phyloP scores from a whole-genome alignment of 768 basidiomycete species.

The Rhodosporidiobolus odoratus region DNA sequence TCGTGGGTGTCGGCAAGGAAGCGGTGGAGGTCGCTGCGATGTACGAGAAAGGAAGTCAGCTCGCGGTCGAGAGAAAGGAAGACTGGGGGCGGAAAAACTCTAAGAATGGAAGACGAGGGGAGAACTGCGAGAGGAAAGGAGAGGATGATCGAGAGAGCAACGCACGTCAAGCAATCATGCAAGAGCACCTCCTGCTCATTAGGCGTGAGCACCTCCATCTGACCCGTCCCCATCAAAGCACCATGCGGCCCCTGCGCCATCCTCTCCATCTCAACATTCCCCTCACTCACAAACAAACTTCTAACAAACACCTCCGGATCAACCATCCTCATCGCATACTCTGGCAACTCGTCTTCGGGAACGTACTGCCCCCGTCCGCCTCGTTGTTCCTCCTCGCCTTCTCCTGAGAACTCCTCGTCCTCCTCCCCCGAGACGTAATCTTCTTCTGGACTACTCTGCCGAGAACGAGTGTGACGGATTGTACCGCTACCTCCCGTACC shows the following conservation, averaged over 20 bases:
- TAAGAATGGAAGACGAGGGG: no score
- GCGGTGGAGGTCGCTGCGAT: conserved; percentile 37
- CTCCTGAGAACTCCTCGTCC: no score
- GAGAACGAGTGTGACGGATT: conserved; percentile 7
- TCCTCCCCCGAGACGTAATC: not conserved
- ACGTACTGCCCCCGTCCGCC: not conserved
- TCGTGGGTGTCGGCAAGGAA: conserved; percentile 42
- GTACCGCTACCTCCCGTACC: not conserved
- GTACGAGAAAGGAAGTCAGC: not conserved
- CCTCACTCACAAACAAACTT: conserved; percentile 26
- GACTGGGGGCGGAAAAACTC: not conserved
- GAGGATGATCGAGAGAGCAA: not conserved
- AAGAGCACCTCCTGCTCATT: conserved; percentile 41
- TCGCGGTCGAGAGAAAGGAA: not conserved
- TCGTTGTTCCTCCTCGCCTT: not conserved
- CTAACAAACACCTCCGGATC: conserved; percentile 34
- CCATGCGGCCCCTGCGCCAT: not conserved
- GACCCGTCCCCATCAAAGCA: not conserved
- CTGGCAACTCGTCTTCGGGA: conserved; percentile 26
- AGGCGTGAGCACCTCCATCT: conserved; percentile 22
- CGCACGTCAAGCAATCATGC: conserved; percentile 39
- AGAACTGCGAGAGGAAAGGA: no score
- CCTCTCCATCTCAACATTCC: conserved; percentile 27
- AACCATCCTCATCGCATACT: conserved; percentile 28
- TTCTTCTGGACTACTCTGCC: conserved; percentile 17